Evolutionary conservation across 2,329 filamentous ascomycete species (phyloP), one percentile per base, ranked within the genome.

Genomic region (Xylariaceae sp.): DNA sequence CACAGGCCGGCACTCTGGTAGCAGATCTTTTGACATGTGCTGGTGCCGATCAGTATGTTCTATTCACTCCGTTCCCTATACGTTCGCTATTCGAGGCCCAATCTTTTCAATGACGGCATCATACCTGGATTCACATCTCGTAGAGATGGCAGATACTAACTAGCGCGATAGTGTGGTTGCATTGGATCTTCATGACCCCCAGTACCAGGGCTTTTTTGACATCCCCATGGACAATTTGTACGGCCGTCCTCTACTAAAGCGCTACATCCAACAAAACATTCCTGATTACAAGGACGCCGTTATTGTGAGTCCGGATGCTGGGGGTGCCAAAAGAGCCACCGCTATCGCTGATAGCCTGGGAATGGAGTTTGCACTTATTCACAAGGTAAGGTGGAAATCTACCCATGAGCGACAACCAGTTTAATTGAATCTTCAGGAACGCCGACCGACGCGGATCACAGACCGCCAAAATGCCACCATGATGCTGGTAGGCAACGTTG

Each of bases 181-280:
- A 34, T 95, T 99, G 88, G 94, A 99, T 69, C 80, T 99, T 50
- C 90, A 94, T 70, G 92, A 96, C 71, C 88, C 90, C 42, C 91
- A 99, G 73, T 97, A 97, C 68, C 94, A 99, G 73, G 94, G 94
- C 51, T 99, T 96, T 78, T 97, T 99, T 69, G 92, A 99, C 68
- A 96, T 97, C 55, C 94, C 94, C 2, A 94, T 99, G 54, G 94
- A 99, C 75, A 99, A 99, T 71, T 80, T 99, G 19, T 97, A 97
- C 74, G 92, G 86, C 54, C 85, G 88, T 64, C 86, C 88, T 48
- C 75, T 91, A 49, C 76, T 87, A 51, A 83, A 86, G 68, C 80
- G 80, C 58, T 87, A 86, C 67, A 86, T 87, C 64, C 86, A 91
- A 69, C 85, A 88, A 67, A 84, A 90, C 65, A 94, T 96, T 57